Evolutionary conservation across 306 rosid species (phyloP).

Genomic region (Prunus campanulata): DNA sequence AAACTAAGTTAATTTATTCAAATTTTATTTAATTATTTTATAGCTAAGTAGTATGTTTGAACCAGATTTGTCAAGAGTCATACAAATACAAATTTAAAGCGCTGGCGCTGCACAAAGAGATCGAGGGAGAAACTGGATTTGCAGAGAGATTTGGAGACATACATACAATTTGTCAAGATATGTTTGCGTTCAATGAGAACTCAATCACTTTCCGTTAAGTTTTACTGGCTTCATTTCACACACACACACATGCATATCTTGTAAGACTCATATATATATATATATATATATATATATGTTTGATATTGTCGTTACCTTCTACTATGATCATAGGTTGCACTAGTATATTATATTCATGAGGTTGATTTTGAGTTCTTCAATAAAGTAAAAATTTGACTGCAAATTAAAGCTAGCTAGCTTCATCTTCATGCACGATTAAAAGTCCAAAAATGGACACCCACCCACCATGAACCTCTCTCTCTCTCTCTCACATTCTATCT

Average conservation of each 20-base stretch:
- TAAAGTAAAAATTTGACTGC: not conserved
- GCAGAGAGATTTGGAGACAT: slow-evolving; percentile 3
- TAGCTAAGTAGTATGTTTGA: not conserved
- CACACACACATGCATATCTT: not conserved
- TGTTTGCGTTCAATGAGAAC: not conserved
- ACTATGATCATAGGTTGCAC: too few species aligned
- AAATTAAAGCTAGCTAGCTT: not conserved
- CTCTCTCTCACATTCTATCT: not conserved
- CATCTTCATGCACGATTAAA: not conserved
- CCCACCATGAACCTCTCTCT: not conserved
- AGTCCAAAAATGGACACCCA: slow-evolving; percentile 7
- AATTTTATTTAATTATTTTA: not conserved
- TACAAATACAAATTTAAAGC: not conserved
- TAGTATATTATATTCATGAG: not conserved
- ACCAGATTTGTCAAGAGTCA: not conserved
- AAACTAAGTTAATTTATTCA: not conserved
- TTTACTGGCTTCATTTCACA: not conserved
- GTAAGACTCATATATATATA: not conserved
- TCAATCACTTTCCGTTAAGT: not conserved
- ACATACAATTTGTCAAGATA: not conserved
- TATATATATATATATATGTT: not conserved
- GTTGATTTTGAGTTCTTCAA: not conserved
- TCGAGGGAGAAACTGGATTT: not conserved
- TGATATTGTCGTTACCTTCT: not conserved
- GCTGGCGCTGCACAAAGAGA: not conserved